Conservation (phyloP, 2,329 filamentous ascomycete species). For the Cercospora zeae-maydis region DNA sequence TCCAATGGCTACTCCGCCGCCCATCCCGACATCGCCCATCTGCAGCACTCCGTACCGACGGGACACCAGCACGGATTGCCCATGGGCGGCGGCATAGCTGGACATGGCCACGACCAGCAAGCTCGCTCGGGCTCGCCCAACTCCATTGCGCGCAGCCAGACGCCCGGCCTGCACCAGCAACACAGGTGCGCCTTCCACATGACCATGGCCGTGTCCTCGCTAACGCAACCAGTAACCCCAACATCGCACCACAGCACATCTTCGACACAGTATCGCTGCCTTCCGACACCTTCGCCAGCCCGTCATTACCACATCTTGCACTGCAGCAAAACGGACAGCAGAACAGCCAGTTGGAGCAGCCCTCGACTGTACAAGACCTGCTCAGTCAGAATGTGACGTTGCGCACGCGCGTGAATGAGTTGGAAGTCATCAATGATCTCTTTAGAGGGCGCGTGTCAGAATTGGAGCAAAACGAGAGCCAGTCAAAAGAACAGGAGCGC, state of each 20-base stretch:
- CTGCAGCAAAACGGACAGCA: slow-evolving; percentile 55
- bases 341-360: slow-evolving; percentile 56
- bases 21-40: slow-evolving; percentile 19
- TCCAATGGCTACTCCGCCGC: slow-evolving; percentile 22
- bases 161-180: slow-evolving; percentile 63
- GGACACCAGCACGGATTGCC: slow-evolving; percentile 19
- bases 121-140: slow-evolving; percentile 7
- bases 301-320: slow-evolving; percentile 43
- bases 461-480: slow-evolving; percentile 71
- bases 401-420: slow-evolving; percentile 92
- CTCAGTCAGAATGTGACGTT: slow-evolving; percentile 76
- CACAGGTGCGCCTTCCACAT: slow-evolving; percentile 22
- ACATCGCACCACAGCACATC: slow-evolving; percentile 69
- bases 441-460: slow-evolving; percentile 66
- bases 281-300: slow-evolving; percentile 63
- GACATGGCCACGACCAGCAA: slow-evolving; percentile 16
- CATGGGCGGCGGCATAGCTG: slow-evolving; percentile 18
- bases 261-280: slow-evolving; percentile 70
- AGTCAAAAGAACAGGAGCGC: slow-evolving; percentile 58
- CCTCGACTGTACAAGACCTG: slow-evolving; percentile 65
- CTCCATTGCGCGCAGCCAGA: slow-evolving; percentile 56
- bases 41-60: slow-evolving; percentile 11
- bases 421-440: slow-evolving; percentile 84
- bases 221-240: slow-evolving; percentile 50
- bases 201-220: not conserved